These are phyloP conservation scores for Calonectria crousiana DNA, from an alignment of 2,329 filamentous ascomycete genomes.

Conservation along the genomic window DNA sequence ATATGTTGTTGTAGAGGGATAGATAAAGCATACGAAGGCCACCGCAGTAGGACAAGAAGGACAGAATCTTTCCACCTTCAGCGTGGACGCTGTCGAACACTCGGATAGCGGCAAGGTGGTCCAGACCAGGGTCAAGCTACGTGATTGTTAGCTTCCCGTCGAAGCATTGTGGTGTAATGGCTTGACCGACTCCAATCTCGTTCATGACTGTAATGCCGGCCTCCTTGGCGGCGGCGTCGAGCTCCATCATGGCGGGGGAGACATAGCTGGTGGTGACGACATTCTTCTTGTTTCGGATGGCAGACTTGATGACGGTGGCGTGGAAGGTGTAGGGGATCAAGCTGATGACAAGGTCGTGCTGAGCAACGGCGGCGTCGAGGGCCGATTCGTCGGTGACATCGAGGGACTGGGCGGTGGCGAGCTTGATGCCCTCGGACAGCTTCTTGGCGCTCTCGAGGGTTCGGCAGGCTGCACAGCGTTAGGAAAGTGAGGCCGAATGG, in stretches of 20 bases:
- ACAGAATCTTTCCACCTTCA: constrained; percentile 85
- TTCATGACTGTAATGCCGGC: constrained; percentile 98
- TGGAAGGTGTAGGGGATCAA: constrained; percentile 95
- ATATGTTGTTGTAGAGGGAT: neutral
- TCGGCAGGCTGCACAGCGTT: constrained; percentile 75
- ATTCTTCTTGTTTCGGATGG: constrained; percentile 93
- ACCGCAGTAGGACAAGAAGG: constrained; percentile 88
- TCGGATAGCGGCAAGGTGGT: constrained; percentile 79
- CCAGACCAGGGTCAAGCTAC: constrained; percentile 42
- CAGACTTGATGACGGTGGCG: constrained; percentile 89
- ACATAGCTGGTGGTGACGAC: constrained; percentile 97
- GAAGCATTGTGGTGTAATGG: neutral
- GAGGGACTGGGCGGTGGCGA: constrained; percentile 79
- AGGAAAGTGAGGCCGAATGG: neutral
- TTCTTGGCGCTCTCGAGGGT: constrained; percentile 82
- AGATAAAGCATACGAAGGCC: constrained; percentile 66
- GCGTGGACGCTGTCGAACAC: constrained; percentile 90
- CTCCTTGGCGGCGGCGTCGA: constrained; percentile 85
- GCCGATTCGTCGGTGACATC: constrained; percentile 83
- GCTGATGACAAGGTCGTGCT: constrained; percentile 83
- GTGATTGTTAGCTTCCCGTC: neutral
- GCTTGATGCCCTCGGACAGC: constrained; percentile 78
- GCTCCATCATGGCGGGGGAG: constrained; percentile 90
- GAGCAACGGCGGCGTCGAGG: constrained; percentile 83
- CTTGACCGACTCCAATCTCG: constrained; percentile 79